Percentiles rank a stretch among this genome's conserved stretches.
Conservation (phyloP, 2,329 filamentous ascomycete genomes). For the Aureobasidium sp. region DNA sequence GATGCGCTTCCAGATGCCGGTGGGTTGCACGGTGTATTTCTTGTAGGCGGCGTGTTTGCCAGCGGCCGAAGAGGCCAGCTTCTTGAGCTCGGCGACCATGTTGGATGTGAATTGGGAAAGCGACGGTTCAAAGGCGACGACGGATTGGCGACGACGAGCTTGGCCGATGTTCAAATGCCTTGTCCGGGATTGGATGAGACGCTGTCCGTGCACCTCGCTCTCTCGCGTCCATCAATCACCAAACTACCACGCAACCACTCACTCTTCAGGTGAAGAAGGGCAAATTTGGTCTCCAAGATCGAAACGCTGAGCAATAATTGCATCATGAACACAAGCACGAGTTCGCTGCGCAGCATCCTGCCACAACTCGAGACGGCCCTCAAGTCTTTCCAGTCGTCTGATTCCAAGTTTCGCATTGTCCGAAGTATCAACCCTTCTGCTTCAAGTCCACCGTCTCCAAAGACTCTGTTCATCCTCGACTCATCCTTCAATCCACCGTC, state of each 20-base stretch:
- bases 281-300: neutral
- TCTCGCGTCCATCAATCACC: neutral
- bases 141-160: conserved; percentile 5
- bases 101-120: conserved; percentile 1
- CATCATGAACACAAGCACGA: conserved; percentile 6
- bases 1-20: conserved; percentile 78
- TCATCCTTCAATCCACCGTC: conserved; percentile 62
- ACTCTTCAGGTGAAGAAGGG: neutral
- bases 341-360: conserved; percentile 26
- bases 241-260: conserved; percentile 9
- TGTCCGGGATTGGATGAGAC: conserved; percentile 1
- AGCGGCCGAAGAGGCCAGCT: conserved; percentile 19
- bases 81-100: conserved; percentile 19
- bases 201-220: neutral
- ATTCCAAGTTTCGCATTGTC: conserved; percentile 30
- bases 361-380: conserved; percentile 35
- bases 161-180: conserved; percentile 9
- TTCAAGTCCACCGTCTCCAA: conserved; percentile 22
- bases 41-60: conserved; percentile 35
- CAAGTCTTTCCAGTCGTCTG: conserved; percentile 37
- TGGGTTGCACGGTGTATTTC: conserved; percentile 95
- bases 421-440: conserved; percentile 26
- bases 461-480: conserved; percentile 55
- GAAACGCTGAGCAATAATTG: neutral
- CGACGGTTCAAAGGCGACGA: neutral